These are phyloP conservation scores for Hypoxylon sp. DNA, from an alignment of 2,329 filamentous ascomycete species.

Conservation along the genomic window DNA sequence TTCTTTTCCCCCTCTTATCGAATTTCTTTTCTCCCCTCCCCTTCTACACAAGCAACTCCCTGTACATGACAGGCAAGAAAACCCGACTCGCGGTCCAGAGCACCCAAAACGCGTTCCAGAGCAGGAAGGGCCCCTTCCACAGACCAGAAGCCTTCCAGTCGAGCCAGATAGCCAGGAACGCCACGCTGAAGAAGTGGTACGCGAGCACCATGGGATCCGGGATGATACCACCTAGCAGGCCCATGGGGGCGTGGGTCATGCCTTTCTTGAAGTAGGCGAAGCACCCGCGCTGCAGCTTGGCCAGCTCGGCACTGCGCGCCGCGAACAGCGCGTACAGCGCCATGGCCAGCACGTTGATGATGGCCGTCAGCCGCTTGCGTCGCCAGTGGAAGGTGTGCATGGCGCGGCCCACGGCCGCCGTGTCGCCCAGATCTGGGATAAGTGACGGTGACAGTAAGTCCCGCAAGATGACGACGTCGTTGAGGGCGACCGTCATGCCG, in stretches of 20 bases:
- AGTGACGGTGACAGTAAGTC: conserved; percentile 76
- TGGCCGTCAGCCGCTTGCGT: conserved; percentile 82
- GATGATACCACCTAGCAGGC: conserved; percentile 84
- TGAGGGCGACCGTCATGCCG: conserved; percentile 97
- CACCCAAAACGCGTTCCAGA: conserved; percentile 75
- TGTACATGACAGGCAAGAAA: conserved; percentile 83
- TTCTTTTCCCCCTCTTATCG: background rate
- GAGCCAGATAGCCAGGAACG: conserved; percentile 85
- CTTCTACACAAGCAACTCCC: conserved; percentile 63
- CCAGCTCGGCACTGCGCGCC: conserved; percentile 81
- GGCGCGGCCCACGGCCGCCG: conserved; percentile 71
- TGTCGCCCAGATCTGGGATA: conserved; percentile 77
- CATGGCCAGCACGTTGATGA: conserved; percentile 98
- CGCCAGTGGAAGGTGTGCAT: conserved; percentile 86
- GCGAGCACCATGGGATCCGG: conserved; percentile 81
- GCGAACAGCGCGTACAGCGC: conserved; percentile 93
- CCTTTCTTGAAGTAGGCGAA: conserved; percentile 90
- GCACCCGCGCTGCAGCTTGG: conserved; percentile 86
- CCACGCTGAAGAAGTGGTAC: conserved; percentile 95
- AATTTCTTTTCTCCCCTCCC: conserved; percentile 1
- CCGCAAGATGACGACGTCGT: conserved; percentile 84
- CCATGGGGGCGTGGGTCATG: conserved; percentile 81
- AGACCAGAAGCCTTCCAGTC: conserved; percentile 63
- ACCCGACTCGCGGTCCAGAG: conserved; percentile 85
- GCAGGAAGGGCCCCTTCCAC: conserved; percentile 71